These are phyloP conservation scores for Trichomonascus vanleenenianus DNA, from an alignment of 805 yeast species.

Conservation along the genomic window DNA sequence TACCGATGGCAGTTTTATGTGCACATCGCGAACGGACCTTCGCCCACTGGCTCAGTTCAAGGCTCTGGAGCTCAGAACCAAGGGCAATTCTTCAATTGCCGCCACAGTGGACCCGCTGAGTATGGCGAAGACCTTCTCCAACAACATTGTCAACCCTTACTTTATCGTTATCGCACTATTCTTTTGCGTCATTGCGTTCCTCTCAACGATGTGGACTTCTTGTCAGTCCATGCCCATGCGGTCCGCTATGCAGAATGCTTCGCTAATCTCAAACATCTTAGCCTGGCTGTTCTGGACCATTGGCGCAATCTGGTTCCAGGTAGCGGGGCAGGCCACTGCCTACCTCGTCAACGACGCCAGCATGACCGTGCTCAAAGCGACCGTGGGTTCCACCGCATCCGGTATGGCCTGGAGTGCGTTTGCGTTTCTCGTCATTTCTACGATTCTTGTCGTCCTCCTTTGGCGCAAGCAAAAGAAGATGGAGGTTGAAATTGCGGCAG, in stretches of 20 bases:
- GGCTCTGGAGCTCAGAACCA: background rate
- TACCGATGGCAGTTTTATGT: conserved; percentile 1
- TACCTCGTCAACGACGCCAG: conserved; percentile 13
- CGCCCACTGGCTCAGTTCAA: conserved; percentile 2
- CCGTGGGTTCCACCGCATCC: conserved; percentile 13
- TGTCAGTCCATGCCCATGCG: conserved; percentile 7
- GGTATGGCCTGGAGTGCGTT: conserved; percentile 20
- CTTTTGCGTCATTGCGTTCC: conserved; percentile 8
- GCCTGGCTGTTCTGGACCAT: conserved; percentile 16
- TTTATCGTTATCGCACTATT: conserved; percentile 9
- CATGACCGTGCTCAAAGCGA: conserved; percentile 9
- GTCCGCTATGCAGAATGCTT: background rate
- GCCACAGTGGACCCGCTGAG: conserved; percentile 11
- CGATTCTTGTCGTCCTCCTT: background rate
- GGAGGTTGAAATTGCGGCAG: background rate
- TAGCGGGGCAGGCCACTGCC: conserved; percentile 13
- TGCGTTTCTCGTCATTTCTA: conserved; percentile 12
- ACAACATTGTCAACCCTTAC: conserved; percentile 15
- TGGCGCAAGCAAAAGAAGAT: background rate
- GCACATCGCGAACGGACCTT: conserved; percentile 7
- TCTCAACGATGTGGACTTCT: conserved; percentile 6
- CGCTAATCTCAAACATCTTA: conserved; percentile 1
- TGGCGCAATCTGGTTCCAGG: conserved; percentile 21
- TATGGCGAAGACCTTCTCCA: conserved; percentile 14
- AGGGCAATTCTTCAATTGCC: background rate